Conservation (phyloP, 2,329 filamentous ascomycete species). For the Arthrocladium fulminans region DNA sequence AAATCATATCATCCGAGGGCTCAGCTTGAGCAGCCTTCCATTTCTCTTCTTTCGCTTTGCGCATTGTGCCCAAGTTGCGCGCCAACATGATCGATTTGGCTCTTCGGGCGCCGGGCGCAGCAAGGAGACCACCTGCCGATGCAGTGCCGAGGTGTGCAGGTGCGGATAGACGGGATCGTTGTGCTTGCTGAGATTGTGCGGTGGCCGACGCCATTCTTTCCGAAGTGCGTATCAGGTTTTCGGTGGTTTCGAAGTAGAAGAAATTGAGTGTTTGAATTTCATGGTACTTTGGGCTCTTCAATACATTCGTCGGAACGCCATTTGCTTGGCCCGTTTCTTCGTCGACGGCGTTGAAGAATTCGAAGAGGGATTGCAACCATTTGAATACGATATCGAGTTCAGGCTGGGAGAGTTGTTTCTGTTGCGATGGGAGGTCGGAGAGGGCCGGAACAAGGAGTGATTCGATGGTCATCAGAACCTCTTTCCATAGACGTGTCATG, state of each 20-base stretch:
- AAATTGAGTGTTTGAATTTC: slow-evolving; percentile 94
- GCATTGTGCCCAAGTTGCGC: slow-evolving; percentile 92
- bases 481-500: slow-evolving; percentile 97
- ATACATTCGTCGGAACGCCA: slow-evolving; percentile 79
- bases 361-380: slow-evolving; percentile 83
- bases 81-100: slow-evolving; percentile 78
- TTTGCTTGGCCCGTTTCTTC: slow-evolving; percentile 73
- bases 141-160: slow-evolving; percentile 44
- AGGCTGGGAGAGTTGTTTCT: slow-evolving; percentile 72
- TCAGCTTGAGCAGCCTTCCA: slow-evolving; percentile 91
- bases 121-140: slow-evolving; percentile 42
- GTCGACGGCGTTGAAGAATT: slow-evolving; percentile 90
- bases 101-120: slow-evolving; percentile 41
- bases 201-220: slow-evolving; percentile 91
- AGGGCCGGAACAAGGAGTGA: slow-evolving; percentile 81
- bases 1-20: slow-evolving; percentile 95
- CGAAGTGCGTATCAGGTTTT: slow-evolving; percentile 86
- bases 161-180: slow-evolving; percentile 60
- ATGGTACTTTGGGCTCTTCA: slow-evolving; percentile 97
- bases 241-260: slow-evolving; percentile 93
- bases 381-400: slow-evolving; percentile 92
- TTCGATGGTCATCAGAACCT: slow-evolving; percentile 87
- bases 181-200: slow-evolving; percentile 63
- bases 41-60: slow-evolving; percentile 90
- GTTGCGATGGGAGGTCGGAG: slow-evolving; percentile 84